These are phyloP conservation scores for apple (Malus domestica) DNA, from an alignment of 306 rosid genomes.

Conservation along the genomic window ASM211411v1 NC_041796.1:942001-942500, in stretches of 20 bases:
- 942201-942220: background rate
- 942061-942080: background rate
- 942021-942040: background rate
- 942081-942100: background rate
- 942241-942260: background rate
- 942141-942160: background rate
- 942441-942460: background rate
- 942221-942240: background rate
- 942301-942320: slow-evolving; percentile 19
- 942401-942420: background rate
- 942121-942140: background rate
- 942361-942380: background rate
- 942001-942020: background rate
- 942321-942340: slow-evolving; percentile 14
- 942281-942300: slow-evolving; percentile 15
- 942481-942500: background rate
- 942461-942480: background rate
- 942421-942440: background rate
- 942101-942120: background rate
- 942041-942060: background rate
- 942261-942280: background rate
- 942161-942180: background rate
- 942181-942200: slow-evolving; percentile 3
- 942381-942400: background rate
- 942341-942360: slow-evolving; percentile 1